Evolutionary conservation across 169 alveolate species (phyloP).

Genomic region (Plasmodium sp.): DNA sequence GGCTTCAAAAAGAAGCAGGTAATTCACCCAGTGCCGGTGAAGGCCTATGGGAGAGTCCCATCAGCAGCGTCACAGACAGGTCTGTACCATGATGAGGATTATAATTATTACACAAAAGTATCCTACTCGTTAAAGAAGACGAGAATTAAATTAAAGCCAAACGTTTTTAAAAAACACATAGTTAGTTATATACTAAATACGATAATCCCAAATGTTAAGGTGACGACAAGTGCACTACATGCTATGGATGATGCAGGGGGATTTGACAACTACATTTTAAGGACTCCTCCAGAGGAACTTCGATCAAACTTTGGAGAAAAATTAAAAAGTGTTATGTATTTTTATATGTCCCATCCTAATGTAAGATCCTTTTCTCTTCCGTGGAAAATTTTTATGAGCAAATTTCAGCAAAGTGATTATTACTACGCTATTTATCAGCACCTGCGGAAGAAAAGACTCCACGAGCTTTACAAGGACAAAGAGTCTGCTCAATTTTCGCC

Average conservation of each 20-base stretch:
- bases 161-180: conserved; percentile 82
- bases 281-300: conserved; percentile 91
- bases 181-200: conserved; percentile 84
- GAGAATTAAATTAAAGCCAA: conserved; percentile 84
- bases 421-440: conserved; percentile 81
- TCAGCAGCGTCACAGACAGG: conserved; percentile 92
- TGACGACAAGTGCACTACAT: conserved; percentile 89
- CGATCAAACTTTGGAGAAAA: conserved; percentile 89
- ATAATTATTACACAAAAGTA: conserved; percentile 86
- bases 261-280: conserved; percentile 88
- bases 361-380: conserved; percentile 76
- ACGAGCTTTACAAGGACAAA: conserved; percentile 64
- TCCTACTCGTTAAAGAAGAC: conserved; percentile 86
- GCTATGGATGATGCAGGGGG: conserved; percentile 92
- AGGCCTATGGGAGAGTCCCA: conserved; percentile 91
- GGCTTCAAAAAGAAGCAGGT: conserved; percentile 88
- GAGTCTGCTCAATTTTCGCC: conserved; percentile 81
- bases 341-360: conserved; percentile 78
- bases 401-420: conserved; percentile 77
- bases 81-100: conserved; percentile 91
- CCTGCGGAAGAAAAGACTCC: conserved; percentile 73
- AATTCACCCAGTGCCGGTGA: conserved; percentile 90
- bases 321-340: conserved; percentile 87
- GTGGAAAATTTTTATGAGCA: conserved; percentile 83
- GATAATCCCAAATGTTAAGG: conserved; percentile 85